Conservation (phyloP, 129 eudicot genomes). For the Saposhnikovia divaricata region DNA sequence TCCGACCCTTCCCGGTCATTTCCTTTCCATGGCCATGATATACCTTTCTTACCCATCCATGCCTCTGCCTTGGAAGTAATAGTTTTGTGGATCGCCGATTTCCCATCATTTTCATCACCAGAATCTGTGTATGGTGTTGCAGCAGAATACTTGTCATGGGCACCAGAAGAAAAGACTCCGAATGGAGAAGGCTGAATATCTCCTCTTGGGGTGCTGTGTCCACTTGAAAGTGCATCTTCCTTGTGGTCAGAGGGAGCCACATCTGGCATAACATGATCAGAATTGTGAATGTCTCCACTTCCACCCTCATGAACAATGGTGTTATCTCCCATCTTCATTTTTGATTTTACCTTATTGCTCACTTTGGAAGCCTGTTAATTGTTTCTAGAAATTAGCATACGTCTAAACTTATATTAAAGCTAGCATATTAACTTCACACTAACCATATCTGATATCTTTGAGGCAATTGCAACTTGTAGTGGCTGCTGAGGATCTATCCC, state of each 20-base stretch:
- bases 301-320: constrained; percentile 38
- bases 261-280: constrained; percentile 40
- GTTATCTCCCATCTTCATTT: constrained; percentile 42
- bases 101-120: constrained; percentile 68
- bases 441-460: constrained; percentile 75
- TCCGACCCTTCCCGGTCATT: constrained; percentile 55
- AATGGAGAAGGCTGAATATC: constrained; percentile 42
- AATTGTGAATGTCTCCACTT: constrained; percentile 57
- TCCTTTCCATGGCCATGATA: constrained; percentile 96
- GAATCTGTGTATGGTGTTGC: constrained; percentile 45
- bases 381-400: constrained; percentile 26
- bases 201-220: constrained; percentile 89
- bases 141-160: constrained; percentile 32
- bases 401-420: not conserved
- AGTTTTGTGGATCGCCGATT: constrained; percentile 58
- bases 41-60: constrained; percentile 72
- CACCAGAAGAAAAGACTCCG: constrained; percentile 36
- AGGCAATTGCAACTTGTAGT: constrained; percentile 73
- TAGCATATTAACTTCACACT: constrained; percentile 12
- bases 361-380: constrained; percentile 65
- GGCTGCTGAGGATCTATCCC: constrained; percentile 97
- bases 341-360: constrained; percentile 77
- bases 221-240: constrained; percentile 86
- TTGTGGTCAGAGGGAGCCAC: constrained; percentile 41
- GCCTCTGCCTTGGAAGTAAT: constrained; percentile 90